Evolutionary conservation across 2,329 filamentous ascomycete genomes (phyloP), one percentile per base, ranked within the genome.

Genomic region (Juglanconis juglandina): DNA sequence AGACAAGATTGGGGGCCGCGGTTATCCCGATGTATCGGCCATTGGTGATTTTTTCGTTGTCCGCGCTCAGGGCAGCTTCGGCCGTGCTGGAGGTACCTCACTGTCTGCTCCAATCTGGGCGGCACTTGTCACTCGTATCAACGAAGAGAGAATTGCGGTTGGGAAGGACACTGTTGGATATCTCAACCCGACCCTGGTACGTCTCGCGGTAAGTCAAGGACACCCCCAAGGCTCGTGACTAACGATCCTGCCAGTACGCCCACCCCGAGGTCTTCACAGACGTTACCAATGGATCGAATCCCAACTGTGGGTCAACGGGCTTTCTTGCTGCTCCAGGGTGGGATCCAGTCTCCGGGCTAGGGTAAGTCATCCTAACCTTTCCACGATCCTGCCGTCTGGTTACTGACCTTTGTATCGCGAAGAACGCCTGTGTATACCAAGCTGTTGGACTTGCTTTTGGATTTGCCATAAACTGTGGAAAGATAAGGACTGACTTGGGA

Each of bases 81-180:
- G 54, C 17, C 39, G 34, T 11, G 63, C 70, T 32, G 77, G 76
- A 17, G 83, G 84, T 13, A 83, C 80, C 3, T 81, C 77, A 33
- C 81, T 84, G 41, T 80, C 86, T 0, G 72, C 83, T 0, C 88
- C 88, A 0, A 73, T 84, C 0, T 82, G 84, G 39, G 81, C 83
- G 1, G 81, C 78, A 5, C 76, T 89, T 48, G 74, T 90, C 44
- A 76, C 82, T 1, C 77, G 89, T 3, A 72, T 89, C 59, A 90
- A 90, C 65, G 86, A 88, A 65, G 83, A 81, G 1, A 74, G 84
- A 41, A 70, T 87, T n/a, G 72, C 77, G 0, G 73, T 71, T 7
- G 80, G 81, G 3, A 78, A 81, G 67, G 63, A 58, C 17, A 67
- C 73, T 2, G 62, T 79, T 0, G 72, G 73, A 4, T 75, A 74